Conservation (phyloP, 305 asterid genomes). For the Fraxinus dipetala region DNA sequence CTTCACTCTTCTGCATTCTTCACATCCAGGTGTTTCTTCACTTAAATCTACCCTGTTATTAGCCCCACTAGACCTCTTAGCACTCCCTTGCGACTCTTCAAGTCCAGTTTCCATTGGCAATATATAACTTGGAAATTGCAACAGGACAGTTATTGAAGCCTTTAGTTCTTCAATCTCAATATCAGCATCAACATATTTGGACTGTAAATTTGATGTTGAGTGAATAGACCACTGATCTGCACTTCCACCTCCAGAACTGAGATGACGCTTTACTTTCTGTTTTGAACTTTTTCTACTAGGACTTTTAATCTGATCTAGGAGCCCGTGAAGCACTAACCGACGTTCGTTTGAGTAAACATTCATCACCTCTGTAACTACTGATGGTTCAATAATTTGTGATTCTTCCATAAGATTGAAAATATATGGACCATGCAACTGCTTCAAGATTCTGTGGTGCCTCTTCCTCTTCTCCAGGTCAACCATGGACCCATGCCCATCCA, state of each 20-base stretch:
- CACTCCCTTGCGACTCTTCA: constrained; percentile 54
- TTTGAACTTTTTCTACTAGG: constrained; percentile 30
- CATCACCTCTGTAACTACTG: constrained; percentile 55
- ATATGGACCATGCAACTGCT: constrained; percentile 76
- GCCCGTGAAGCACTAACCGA: constrained; percentile 63
- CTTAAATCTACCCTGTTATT: constrained; percentile 44
- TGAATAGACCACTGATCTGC: constrained; percentile 56
- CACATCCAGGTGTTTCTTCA: constrained; percentile 89
- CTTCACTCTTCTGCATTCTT: constrained; percentile 87
- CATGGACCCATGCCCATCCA: constrained; percentile 66
- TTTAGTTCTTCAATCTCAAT: constrained; percentile 68
- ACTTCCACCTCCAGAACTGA: constrained; percentile 36
- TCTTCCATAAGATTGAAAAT: constrained; percentile 63
- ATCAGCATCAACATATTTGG: constrained; percentile 35
- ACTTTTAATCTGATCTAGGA: constrained; percentile 37
- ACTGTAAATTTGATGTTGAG: constrained; percentile 32
- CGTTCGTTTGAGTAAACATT: constrained; percentile 79
- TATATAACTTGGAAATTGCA: constrained; percentile 58
- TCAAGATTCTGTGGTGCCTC: constrained; percentile 85
- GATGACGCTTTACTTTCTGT: constrained; percentile 45
- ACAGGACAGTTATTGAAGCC: constrained; percentile 56
- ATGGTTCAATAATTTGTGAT: constrained; percentile 55
- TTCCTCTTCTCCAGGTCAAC: constrained; percentile 59
- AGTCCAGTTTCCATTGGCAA: constrained; percentile 43
- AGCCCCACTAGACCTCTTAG: constrained; percentile 46